Conservation (phyloP, 164 flowering plant species). For the Santalum album region DNA sequence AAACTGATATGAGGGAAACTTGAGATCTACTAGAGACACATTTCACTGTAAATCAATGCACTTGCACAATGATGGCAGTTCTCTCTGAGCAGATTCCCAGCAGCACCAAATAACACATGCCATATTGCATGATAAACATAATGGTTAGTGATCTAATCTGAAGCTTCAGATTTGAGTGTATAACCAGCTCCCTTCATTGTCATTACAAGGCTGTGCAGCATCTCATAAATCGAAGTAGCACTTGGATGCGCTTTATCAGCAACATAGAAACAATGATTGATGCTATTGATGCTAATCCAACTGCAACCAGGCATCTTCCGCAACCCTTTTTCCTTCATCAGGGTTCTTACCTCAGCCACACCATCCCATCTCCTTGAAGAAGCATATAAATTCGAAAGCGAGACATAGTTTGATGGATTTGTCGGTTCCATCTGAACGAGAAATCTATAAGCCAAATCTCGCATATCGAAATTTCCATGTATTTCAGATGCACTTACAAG, state of each 20-base stretch:
- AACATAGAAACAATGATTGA: conserved; percentile 44
- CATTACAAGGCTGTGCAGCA: conserved; percentile 32
- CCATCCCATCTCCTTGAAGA: conserved; percentile 53
- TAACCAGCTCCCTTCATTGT: conserved; percentile 26
- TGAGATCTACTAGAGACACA: no score
- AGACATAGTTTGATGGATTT: conserved; percentile 57
- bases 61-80: neutral
- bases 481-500: conserved; percentile 37
- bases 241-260: conserved; percentile 54
- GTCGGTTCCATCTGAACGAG: conserved; percentile 59
- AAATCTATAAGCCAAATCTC: conserved; percentile 37
- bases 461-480: conserved; percentile 47
- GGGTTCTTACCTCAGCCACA: conserved; percentile 47
- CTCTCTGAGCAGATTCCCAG: neutral
- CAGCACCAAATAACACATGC: neutral
- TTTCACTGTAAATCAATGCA: no score
- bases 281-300: conserved; percentile 49
- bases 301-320: conserved; percentile 68
- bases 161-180: conserved; percentile 12
- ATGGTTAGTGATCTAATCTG: neutral
- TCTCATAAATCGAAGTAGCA: conserved; percentile 28
- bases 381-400: conserved; percentile 59
- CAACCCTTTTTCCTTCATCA: conserved; percentile 49
- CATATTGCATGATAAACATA: neutral
- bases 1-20: no score